Conservation (phyloP, 192 early-diverging fungal genomes). For the Allomyces javanicus region DNA sequence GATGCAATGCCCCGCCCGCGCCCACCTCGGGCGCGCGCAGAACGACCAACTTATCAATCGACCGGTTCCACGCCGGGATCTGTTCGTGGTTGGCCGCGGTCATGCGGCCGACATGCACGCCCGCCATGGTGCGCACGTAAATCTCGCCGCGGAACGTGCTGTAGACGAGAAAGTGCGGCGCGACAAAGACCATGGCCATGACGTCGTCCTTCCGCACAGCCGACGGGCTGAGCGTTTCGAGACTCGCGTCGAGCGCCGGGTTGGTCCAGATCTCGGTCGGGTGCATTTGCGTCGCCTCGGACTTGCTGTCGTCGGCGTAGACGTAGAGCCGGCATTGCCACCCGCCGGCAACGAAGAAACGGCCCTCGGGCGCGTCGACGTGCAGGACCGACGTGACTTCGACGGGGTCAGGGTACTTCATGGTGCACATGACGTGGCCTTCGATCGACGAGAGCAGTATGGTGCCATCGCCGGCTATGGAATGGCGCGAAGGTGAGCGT, state of each 20-base stretch:
- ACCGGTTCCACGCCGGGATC: too few relatives aligned
- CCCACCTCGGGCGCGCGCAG: too few relatives aligned
- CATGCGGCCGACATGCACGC: too few relatives aligned
- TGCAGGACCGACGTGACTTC: neutral
- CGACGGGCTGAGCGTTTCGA: too few relatives aligned
- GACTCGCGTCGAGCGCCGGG: neutral
- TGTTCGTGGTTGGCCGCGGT: too few relatives aligned
- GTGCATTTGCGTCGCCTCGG: slow-evolving; percentile 3
- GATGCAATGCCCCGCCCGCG: too few relatives aligned
- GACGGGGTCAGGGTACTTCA: neutral
- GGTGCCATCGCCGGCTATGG: neutral
- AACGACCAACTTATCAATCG: too few relatives aligned
- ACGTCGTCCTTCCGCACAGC: slow-evolving; percentile 26
- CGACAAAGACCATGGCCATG: slow-evolving; percentile 21
- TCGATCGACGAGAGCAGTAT: neutral
- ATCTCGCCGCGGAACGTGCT: neutral
- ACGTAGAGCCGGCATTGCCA: neutral
- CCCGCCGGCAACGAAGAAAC: neutral
- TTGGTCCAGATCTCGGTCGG: neutral
- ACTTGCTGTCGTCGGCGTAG: neutral
- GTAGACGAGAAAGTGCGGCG: slow-evolving; percentile 17
- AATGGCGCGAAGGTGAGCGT: too few relatives aligned
- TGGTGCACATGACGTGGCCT: neutral
- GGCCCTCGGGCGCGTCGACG: slow-evolving; percentile 2
- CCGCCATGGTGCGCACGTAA: neutral